Conservation (phyloP, 345 rosid genomes). For the Sisymbrium altissimum region DNA sequence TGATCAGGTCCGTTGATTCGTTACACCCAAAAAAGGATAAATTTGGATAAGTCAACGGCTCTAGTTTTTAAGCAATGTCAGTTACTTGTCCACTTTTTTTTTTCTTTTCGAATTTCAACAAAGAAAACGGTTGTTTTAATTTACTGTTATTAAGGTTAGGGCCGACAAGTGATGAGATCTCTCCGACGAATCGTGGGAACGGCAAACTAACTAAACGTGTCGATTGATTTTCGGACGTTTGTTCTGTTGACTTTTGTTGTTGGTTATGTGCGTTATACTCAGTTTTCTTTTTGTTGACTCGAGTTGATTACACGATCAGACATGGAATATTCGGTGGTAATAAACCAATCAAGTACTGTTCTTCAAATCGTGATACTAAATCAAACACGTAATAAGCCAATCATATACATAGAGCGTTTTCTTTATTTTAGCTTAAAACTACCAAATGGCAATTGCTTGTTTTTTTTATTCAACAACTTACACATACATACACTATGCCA, state of each 20-base stretch:
- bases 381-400: background rate
- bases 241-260: constrained; percentile 23
- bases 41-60: constrained; percentile 27
- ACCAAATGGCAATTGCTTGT: background rate
- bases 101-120: constrained; percentile 7
- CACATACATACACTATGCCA: background rate
- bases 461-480: no score
- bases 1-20: constrained; percentile 26
- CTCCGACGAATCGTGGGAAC: constrained; percentile 25
- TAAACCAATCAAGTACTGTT: background rate
- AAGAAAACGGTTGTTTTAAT: constrained; percentile 17
- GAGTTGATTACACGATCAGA: background rate
- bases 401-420: background rate
- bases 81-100: background rate
- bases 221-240: constrained; percentile 23
- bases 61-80: background rate
- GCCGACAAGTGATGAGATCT: constrained; percentile 20
- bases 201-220: constrained; percentile 26
- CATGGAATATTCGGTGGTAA: constrained; percentile 27
- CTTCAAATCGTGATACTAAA: background rate
- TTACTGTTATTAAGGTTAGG: background rate
- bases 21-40: background rate
- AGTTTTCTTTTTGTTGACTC: constrained; percentile 3
- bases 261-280: background rate
- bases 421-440: background rate